These are phyloP conservation scores for Spergularia marina DNA, from an alignment of 148 eudicot species.

Conservation along the genomic window DNA sequence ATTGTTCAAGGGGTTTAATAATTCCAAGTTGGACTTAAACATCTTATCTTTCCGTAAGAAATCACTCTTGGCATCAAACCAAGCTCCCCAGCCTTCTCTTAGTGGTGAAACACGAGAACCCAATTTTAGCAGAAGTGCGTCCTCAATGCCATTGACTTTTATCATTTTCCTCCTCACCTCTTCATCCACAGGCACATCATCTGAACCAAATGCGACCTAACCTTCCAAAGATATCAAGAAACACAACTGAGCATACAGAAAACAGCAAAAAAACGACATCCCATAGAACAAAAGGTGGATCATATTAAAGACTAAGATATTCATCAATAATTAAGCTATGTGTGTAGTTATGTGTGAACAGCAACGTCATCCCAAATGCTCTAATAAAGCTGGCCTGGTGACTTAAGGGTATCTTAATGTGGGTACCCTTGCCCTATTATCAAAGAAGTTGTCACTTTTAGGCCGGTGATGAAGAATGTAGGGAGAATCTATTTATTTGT, in stretches of 20 bases:
- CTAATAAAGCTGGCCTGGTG: no score
- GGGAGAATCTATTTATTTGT: no score
- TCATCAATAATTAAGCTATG: no score
- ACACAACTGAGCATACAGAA: not conserved
- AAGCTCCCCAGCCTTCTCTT: conserved; percentile 87
- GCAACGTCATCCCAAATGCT: no score
- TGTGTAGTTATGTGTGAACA: no score
- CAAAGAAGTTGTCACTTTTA: no score
- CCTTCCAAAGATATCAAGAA: conserved; percentile 7
- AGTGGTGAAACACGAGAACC: conserved; percentile 48
- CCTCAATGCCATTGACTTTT: conserved; percentile 54
- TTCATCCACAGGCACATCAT: conserved; percentile 69
- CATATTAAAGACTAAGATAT: not conserved
- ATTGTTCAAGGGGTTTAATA: conserved; percentile 65
- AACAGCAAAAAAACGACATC: not conserved
- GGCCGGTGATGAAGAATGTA: no score
- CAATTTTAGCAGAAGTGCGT: conserved; percentile 62
- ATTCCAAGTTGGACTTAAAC: conserved; percentile 76
- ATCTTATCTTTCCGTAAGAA: conserved; percentile 77
- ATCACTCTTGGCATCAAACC: conserved; percentile 94
- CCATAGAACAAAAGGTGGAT: not conserved
- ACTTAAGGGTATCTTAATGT: no score
- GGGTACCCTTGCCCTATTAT: no score
- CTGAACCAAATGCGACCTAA: conserved; percentile 56
- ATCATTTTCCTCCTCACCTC: conserved; percentile 47